phyloP scores from a whole-genome alignment of 2,329 filamentous ascomycete species.

The Colletotrichum falcatum region DNA sequence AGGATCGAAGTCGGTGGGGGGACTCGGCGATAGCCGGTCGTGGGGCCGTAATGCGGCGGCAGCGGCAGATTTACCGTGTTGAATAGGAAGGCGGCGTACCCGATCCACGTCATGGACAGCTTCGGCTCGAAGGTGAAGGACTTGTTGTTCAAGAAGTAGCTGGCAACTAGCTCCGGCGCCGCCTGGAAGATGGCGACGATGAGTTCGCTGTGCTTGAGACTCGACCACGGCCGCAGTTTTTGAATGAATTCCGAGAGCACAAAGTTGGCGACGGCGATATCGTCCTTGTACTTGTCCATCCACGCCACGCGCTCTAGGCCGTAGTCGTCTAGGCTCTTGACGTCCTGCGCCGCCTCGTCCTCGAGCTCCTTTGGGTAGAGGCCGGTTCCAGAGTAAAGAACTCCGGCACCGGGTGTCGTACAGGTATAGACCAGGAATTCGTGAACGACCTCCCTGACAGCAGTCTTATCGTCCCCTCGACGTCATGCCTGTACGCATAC shows the following conservation, averaged over 20 bases:
- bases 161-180: constrained; percentile 87
- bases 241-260: constrained; percentile 83
- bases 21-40: constrained; percentile 68
- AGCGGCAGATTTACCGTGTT: constrained; percentile 81
- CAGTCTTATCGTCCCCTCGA: constrained; percentile 55
- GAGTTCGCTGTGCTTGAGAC: constrained; percentile 83
- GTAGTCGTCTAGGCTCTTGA: constrained; percentile 64
- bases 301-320: constrained; percentile 78
- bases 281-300: constrained; percentile 74
- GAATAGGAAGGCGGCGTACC: constrained; percentile 90
- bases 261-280: constrained; percentile 82
- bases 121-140: constrained; percentile 92
- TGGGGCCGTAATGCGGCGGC: constrained; percentile 77
- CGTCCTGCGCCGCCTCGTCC: constrained; percentile 52
- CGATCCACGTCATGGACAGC: constrained; percentile 92
- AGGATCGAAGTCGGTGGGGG: constrained; percentile 85
- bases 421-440: constrained; percentile 81
- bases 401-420: constrained; percentile 77
- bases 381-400: constrained; percentile 82
- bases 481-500: constrained; percentile 70
- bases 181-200: constrained; percentile 82
- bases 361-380: constrained; percentile 84
- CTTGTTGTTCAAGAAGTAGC: constrained; percentile 85
- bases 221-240: constrained; percentile 85
- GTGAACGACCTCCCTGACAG: constrained; percentile 78